A percentile compares a stretch with the other conserved stretches of the same genome.
Conservation (phyloP, 176 grass and related monocot genomes). For the Raddia distichophylla region DNA sequence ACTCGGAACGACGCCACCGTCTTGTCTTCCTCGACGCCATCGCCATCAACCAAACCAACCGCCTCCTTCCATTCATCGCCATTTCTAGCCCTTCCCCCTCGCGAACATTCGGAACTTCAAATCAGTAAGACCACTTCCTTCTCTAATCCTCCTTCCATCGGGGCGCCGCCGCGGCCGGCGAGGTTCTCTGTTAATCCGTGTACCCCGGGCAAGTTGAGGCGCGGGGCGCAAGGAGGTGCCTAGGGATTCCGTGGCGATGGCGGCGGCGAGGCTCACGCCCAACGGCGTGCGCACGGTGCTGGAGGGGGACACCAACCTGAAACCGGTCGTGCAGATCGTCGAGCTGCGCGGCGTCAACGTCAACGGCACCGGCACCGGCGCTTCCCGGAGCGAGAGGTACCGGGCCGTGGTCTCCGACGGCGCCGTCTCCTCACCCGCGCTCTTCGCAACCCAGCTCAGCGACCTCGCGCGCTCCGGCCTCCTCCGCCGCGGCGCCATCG, state of each 20-base stretch:
- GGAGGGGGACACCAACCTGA: conserved; percentile 62
- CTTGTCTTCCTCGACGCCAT: conserved; percentile 23
- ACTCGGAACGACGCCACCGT: neutral
- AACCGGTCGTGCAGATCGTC: conserved; percentile 74
- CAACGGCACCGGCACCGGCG: conserved; percentile 25
- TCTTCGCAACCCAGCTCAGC: conserved; percentile 67
- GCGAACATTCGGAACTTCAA: neutral
- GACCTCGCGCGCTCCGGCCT: conserved; percentile 51
- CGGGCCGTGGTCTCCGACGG: conserved; percentile 74
- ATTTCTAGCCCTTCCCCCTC: neutral
- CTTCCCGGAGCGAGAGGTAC: conserved; percentile 52
- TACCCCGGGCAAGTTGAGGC: neutral
- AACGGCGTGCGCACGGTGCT: conserved; percentile 58
- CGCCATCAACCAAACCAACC: neutral
- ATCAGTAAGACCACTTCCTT: conserved; percentile 2
- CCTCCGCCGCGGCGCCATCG: conserved; percentile 61
- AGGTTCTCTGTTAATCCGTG: neutral
- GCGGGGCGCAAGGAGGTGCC: neutral
- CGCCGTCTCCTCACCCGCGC: conserved; percentile 34
- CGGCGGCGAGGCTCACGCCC: conserved; percentile 54
- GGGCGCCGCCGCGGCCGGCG: neutral
- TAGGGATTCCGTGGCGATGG: neutral
- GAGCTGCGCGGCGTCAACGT: conserved; percentile 54
- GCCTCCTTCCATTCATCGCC: conserved; percentile 14
- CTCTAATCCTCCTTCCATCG: neutral